Evolutionary conservation across 768 basidiomycete species (phyloP).

Genomic region (Suillus weaverae): DNA sequence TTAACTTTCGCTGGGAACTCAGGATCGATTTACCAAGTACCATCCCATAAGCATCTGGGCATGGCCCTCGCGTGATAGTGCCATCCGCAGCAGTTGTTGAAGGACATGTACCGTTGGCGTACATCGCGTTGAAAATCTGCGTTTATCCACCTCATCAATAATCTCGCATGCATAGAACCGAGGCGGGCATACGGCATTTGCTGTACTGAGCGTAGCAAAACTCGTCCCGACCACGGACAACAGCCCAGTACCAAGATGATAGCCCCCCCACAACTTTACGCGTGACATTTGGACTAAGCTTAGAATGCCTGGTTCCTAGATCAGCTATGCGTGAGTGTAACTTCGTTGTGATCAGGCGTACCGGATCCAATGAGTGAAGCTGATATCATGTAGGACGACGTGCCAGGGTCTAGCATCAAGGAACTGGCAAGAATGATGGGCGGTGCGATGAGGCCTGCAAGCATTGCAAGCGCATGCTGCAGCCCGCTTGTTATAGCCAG

Average conservation of each 20-base stretch:
- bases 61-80: slow-evolving; percentile 54
- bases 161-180: not conserved
- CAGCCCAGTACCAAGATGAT: slow-evolving; percentile 78
- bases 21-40: slow-evolving; percentile 52
- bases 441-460: slow-evolving; percentile 79
- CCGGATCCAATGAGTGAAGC: slow-evolving; percentile 80
- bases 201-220: slow-evolving; percentile 77
- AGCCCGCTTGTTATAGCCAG: slow-evolving; percentile 74
- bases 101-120: slow-evolving; percentile 76
- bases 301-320: slow-evolving; percentile 57
- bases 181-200: slow-evolving; percentile 51
- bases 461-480: slow-evolving; percentile 80
- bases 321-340: not conserved
- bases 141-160: not conserved
- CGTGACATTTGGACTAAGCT: slow-evolving; percentile 81
- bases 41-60: slow-evolving; percentile 81
- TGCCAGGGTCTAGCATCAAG: slow-evolving; percentile 55
- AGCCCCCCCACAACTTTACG: slow-evolving; percentile 56
- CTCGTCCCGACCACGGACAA: slow-evolving; percentile 81
- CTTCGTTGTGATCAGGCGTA: slow-evolving; percentile 30
- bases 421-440: slow-evolving; percentile 77
- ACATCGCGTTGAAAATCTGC: slow-evolving; percentile 76
- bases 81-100: slow-evolving; percentile 58
- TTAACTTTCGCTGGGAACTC: not conserved
- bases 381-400: slow-evolving; percentile 77